Conservation (phyloP, 495 filamentous ascomycete genomes). For the Penicillium riverlandense region DNA sequence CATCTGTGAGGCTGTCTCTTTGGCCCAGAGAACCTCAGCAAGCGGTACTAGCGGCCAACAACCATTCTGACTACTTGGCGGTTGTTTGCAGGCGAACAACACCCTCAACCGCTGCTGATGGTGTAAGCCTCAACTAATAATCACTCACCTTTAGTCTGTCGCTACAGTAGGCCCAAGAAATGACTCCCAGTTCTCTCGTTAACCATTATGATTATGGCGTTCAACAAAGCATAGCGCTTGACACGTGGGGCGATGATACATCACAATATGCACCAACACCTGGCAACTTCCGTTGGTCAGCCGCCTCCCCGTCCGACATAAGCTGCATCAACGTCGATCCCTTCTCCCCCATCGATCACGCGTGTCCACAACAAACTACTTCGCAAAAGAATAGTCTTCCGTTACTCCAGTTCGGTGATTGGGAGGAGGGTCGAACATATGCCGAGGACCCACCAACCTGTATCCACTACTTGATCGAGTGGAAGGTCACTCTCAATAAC, state of each 20-base stretch:
- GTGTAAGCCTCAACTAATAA: too few species aligned
- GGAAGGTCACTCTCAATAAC: constrained; percentile 30
- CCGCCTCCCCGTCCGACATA: constrained; percentile 2
- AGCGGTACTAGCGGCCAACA: constrained; percentile 4
- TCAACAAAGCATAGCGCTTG: not conserved
- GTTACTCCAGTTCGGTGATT: constrained; percentile 7
- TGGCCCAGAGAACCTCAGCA: constrained; percentile 7
- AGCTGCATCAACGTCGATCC: constrained; percentile 1
- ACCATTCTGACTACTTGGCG: constrained; percentile 1
- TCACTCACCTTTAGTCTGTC: too few species aligned
- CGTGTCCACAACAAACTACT: constrained; percentile 2
- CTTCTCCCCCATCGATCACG: constrained; percentile 1
- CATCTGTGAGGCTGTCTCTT: constrained; percentile 4
- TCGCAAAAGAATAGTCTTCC: constrained; percentile 6
- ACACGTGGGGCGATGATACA: not conserved
- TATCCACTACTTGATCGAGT: constrained; percentile 29
- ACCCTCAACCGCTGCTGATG: too few species aligned
- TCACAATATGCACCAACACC: not conserved
- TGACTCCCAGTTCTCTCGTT: constrained; percentile 9
- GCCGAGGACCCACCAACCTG: constrained; percentile 8
- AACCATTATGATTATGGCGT: not conserved
- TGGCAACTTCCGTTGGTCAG: constrained; percentile 3
- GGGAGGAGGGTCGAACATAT: constrained; percentile 6
- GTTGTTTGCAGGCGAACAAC: constrained; percentile 6
- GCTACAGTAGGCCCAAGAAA: too few species aligned